These are phyloP conservation scores for Fraxinus baroniana DNA, from an alignment of 305 asterid genomes.

Conservation along the genomic window DNA sequence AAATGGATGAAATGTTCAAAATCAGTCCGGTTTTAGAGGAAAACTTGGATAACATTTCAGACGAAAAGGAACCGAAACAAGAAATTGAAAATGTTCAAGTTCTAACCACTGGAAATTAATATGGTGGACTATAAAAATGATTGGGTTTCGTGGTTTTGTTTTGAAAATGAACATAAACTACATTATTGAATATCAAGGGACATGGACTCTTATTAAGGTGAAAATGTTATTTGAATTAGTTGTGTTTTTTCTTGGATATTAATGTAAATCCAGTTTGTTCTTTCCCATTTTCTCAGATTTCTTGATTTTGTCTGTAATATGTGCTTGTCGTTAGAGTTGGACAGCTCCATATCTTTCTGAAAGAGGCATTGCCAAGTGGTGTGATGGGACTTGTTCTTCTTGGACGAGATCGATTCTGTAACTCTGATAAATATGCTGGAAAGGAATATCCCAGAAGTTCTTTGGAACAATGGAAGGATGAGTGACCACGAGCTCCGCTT, in stretches of 20 bases:
- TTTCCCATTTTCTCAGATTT: background rate
- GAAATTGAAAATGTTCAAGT: slow-evolving; percentile 46
- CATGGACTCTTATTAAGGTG: background rate
- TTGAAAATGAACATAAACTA: background rate
- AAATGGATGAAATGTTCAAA: slow-evolving; percentile 61
- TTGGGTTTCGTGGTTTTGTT: background rate
- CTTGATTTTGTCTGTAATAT: background rate
- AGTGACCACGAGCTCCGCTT: too few relatives aligned
- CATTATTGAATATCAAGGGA: background rate
- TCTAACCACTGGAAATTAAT: background rate
- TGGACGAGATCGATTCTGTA: background rate
- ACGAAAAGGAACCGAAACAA: slow-evolving; percentile 41
- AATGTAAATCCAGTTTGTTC: background rate
- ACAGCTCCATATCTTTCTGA: background rate
- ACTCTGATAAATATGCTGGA: background rate
- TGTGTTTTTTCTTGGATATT: background rate
- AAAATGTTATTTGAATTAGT: slow-evolving; percentile 7
- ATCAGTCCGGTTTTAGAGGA: slow-evolving; percentile 40
- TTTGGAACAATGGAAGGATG: too few relatives aligned
- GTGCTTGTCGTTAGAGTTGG: background rate
- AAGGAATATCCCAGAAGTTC: too few relatives aligned
- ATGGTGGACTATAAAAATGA: background rate
- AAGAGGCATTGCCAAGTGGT: background rate
- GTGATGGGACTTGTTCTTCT: background rate
- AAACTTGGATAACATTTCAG: slow-evolving; percentile 37